Conservation (phyloP, 305 asterid species). For the Fraxinus xanthoxyloides region DNA sequence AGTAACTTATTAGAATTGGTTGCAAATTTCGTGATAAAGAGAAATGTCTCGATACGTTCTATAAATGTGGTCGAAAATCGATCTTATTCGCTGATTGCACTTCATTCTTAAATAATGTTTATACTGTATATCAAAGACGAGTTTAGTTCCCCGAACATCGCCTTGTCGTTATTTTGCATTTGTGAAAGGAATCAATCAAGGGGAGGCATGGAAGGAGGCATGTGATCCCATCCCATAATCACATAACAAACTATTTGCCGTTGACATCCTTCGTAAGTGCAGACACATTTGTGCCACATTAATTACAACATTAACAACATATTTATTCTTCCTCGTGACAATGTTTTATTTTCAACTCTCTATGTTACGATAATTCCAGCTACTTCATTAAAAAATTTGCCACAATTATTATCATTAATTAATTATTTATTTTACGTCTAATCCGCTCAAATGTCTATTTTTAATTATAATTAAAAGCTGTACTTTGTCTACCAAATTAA, state of each 20-base stretch:
- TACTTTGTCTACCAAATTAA: not conserved
- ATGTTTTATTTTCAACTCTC: slow-evolving; percentile 8
- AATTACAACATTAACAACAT: not conserved
- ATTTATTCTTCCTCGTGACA: slow-evolving; percentile 2
- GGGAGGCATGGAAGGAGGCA: not conserved
- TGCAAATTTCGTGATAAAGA: too few relatives aligned
- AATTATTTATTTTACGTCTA: not conserved
- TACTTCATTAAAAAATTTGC: not conserved
- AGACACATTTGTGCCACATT: slow-evolving; percentile 2
- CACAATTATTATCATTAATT: not conserved
- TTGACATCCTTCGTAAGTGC: slow-evolving; percentile 3
- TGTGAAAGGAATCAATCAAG: not conserved
- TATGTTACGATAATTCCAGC: slow-evolving; percentile 5
- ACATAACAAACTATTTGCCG: not conserved
- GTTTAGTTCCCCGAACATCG: not conserved
- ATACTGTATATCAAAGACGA: not conserved
- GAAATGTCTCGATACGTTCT: not conserved
- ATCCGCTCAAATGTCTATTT: not conserved
- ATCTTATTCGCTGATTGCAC: not conserved
- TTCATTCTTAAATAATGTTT: not conserved
- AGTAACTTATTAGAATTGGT: too few relatives aligned
- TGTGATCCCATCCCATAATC: slow-evolving; percentile 8
- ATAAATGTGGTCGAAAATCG: not conserved
- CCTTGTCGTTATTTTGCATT: not conserved
- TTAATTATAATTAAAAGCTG: not conserved